Base-by-base conservation (phyloP, 345 rosid genomes). In the Isatis tinctoria region DNA sequence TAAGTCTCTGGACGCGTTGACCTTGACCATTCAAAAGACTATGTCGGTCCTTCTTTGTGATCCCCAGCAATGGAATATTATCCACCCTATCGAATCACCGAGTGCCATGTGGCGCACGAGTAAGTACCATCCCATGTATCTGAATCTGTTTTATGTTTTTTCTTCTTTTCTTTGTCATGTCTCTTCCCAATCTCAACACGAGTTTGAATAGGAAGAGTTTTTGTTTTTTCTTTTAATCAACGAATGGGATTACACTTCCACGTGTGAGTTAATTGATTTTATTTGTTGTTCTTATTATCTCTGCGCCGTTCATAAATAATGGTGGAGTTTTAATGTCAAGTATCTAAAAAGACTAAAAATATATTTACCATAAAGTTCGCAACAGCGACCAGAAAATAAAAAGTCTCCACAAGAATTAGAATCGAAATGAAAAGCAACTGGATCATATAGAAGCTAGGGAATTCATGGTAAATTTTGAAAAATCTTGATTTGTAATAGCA, bases 1-100 rank as follows among this genome's bases (percentile, higher is more conserved):
- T 56, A 70, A 65, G 53, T 76, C 71, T 70, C 3, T 64, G 60
- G 44, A 56, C 10, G 27, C 67, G 75, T 76, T 76, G 80, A 76
- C 80, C 75, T 62, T 64, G 80, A 70, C 80, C 74, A 61, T 68
- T 75, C 68, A 74, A 13, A 67, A 30, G 73, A 67, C 37, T 26
- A 28, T 28, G 56, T 75, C 69, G 58, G 67, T 66, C 65, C 27
- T n/a, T 63, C 35, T 39, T 10, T 28, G 61, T 74, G 65, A 33
- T 58, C 57, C 33, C 52, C 67, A 74, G 17, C 69, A 68, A 69
- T 76, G 75, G 80, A 76, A 76, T 63, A 20, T 32, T 56, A 76
- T 76, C 75, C 7, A 22, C 43, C 75, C 11, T 27, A 5, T 28
- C 71, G 16, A 63, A 62, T 70, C n/a, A 12, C 6, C n/a, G 0